Evolutionary conservation across 352 stramenopile species (phyloP), one percentile per base, ranked within the genome.

Genomic region (Phytopythium oedochilum): DNA sequence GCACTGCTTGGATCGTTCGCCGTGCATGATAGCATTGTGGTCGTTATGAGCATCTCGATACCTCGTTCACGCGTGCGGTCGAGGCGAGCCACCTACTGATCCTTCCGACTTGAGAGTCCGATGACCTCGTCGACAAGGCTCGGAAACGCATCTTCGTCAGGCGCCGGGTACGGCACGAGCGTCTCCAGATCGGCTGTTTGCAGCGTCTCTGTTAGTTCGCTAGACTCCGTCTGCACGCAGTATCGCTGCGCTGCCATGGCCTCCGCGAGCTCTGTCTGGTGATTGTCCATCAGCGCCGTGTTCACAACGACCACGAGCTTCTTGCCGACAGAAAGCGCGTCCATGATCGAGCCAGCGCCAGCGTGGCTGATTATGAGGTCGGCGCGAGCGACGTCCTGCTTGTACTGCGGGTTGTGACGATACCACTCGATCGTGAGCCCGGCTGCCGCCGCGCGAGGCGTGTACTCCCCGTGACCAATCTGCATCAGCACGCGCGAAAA

Each of bases 321-420:
- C 69, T 97, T 97, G 17, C 63, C 59, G 50, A 83, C 62, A 18
- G 80, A 71, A 26, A 96, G 75, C 38, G 79, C 83, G 70, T 98
- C 95, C 81, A 98, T 97, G 50, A 98, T 86, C 25, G 88, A 98
- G 9, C 94, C 94, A 17, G 96, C 94, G 32, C 96, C 94, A 0
- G 94, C 96, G 71, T 99, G 96, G 56, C 86, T 97, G 45, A 99
- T 83, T 50, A 99, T 85, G 40, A 98, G 74, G 61, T 98, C 90
- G 20, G 96, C 94, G 9, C 55, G 29, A 25, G 68, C 70, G 65
- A 98, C 97, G 70, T 98, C 93, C 23, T 74, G 52, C 36, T 90
- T 81, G 60, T 98, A 86, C 25, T 89, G 89, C 53, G 86, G 69
- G 60, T 96, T 88, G 68, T 98, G 97, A 44, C 89, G 77, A 67